Conservation (phyloP, 352 stramenopile genomes). For the Phytopythium sindhum region DNA sequence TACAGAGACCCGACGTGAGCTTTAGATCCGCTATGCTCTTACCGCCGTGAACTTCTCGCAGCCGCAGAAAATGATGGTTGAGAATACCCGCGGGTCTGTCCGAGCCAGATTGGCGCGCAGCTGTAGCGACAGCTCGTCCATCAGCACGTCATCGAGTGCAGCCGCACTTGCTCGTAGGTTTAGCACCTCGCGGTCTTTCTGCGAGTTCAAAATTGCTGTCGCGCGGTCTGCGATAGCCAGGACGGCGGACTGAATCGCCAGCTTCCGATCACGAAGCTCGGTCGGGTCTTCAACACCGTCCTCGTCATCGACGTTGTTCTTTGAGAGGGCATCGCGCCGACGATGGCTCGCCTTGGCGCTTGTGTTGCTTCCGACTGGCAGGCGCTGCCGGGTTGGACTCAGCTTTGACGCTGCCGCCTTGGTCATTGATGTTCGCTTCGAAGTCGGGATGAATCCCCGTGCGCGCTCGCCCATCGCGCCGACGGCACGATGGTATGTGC, state of each 20-base stretch:
- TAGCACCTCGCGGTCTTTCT: slow-evolving; percentile 52
- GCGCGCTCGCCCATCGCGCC: background rate
- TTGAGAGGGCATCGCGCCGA: background rate
- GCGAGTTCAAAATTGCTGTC: slow-evolving; percentile 42
- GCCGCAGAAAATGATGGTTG: slow-evolving; percentile 42
- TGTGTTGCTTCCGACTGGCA: background rate
- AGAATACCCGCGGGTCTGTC: slow-evolving; percentile 27
- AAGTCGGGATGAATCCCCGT: background rate
- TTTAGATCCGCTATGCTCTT: background rate
- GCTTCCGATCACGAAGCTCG: slow-evolving; percentile 1
- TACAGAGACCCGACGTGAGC: slow-evolving; percentile 6
- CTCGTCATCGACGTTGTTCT: background rate
- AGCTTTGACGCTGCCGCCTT: background rate
- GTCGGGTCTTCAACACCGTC: background rate
- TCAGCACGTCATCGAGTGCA: slow-evolving; percentile 50
- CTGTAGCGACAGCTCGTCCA: slow-evolving; percentile 61
- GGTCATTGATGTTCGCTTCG: background rate
- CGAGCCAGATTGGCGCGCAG: slow-evolving; percentile 31
- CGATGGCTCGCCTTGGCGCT: background rate
- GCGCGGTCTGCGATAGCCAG: slow-evolving; percentile 41
- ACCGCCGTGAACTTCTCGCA: slow-evolving; percentile 52
- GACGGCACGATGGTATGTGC: background rate
- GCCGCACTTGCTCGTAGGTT: slow-evolving; percentile 39
- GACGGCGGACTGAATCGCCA: slow-evolving; percentile 29
- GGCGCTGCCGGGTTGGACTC: background rate